Base-by-base conservation (phyloP, 164 flowering plant genomes). In the Berberis vulgaris region DNA sequence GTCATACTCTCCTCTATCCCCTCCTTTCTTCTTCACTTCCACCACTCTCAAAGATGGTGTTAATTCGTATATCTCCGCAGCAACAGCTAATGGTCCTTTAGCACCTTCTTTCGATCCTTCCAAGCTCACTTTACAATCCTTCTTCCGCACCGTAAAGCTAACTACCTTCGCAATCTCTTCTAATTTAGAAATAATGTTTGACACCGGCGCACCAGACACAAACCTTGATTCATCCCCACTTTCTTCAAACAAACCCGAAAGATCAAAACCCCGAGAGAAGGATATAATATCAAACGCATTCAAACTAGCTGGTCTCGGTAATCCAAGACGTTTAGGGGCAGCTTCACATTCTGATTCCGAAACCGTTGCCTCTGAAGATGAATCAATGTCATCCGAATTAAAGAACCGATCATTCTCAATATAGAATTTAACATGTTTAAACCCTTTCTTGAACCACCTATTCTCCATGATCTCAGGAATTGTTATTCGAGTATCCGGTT, bases 101-200 rank as follows among this genome's bases (percentile, higher is more conserved):
- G 71, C 85, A 1, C 92, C 91, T 42, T 84, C 83, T 59, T 84
- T 77, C 0, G 83, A 62, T 2, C 91, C 94, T 61, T 90, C 95
- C 72, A 90, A 71, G 54, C 79, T 84, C 74, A 88, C 88, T 58
- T 81, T 73, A 57, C 82, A 88, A 69, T 84, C 90, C 78, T 88
- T 88, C 77, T 82, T 88, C 80, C 97, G 80, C 71, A 90, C 87
- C 3, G 85, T 69, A 65, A 87, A 87, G 69, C 90, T 85, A 71
- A 86, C 91, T 41, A 84, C 71, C 54, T 83, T 78, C 0, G 95
- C 97, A 50, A 89, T 86, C 76, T 86, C 92, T 79, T 86, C 95
- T 78, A 90, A 67, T 65, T 85, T 90, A 6, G 89, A 80, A 62
- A 88, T 77, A 41, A 88, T 84, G 66, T 62, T 78, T 1, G 89